Conservation (phyloP, 2,329 filamentous ascomycete species). For the Alternaria conjuncta region DNA sequence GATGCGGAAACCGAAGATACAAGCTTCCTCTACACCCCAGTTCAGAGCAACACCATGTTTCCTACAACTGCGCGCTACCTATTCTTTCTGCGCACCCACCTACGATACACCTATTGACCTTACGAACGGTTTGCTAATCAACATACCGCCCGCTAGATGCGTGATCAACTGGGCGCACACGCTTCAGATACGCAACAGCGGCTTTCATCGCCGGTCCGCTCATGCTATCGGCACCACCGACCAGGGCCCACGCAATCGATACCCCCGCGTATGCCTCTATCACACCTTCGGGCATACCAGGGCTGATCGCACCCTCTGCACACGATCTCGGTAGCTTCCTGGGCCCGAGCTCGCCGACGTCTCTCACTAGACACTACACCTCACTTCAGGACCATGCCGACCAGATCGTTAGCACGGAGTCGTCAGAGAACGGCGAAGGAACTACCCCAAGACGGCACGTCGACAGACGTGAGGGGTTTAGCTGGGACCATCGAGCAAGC, state of each 20-base stretch:
- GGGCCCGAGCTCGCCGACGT: slow-evolving; percentile 4
- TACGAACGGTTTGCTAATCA: neutral
- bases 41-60: slow-evolving; percentile 17
- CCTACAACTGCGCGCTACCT: slow-evolving; percentile 7
- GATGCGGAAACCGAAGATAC: slow-evolving; percentile 21
- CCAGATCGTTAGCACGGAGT: slow-evolving; percentile 3
- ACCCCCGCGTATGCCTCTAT: slow-evolving; percentile 5
- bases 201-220: slow-evolving; percentile 11
- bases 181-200: slow-evolving; percentile 11
- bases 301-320: slow-evolving; percentile 5
- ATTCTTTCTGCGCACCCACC: neutral
- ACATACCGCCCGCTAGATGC: slow-evolving; percentile 13
- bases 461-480: slow-evolving; percentile 36
- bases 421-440: slow-evolving; percentile 3
- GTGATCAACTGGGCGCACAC: slow-evolving; percentile 13
- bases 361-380: slow-evolving; percentile 24
- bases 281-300: slow-evolving; percentile 1
- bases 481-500: slow-evolving; percentile 20
- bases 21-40: slow-evolving; percentile 14
- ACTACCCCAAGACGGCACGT: slow-evolving; percentile 22
- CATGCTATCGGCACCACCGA: slow-evolving; percentile 21
- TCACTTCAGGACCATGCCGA: slow-evolving; percentile 39
- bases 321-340: neutral
- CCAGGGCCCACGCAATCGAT: slow-evolving; percentile 8
- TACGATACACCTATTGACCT: slow-evolving; percentile 5